phyloP scores from a whole-genome alignment of 352 stramenopile species.

The Globisporangium cederbergense region DNA sequence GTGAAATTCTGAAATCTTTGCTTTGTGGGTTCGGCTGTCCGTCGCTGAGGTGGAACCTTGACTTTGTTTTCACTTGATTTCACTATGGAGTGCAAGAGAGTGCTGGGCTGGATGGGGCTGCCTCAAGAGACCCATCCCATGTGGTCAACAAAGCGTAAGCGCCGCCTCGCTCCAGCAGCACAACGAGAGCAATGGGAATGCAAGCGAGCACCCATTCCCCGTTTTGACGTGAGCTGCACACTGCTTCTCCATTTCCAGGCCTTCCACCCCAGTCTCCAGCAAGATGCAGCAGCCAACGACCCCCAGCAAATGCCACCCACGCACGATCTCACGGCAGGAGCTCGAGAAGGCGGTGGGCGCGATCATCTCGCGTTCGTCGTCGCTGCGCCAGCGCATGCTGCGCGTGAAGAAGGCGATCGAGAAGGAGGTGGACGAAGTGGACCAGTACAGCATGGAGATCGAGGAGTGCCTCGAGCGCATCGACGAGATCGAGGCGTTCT shows the following conservation, averaged over 20 bases:
- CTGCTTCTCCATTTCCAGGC: background rate
- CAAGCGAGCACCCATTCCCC: constrained; percentile 8
- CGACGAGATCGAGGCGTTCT: constrained; percentile 20
- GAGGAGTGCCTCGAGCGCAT: constrained; percentile 22
- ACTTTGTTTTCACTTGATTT: background rate
- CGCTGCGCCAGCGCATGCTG: constrained; percentile 21
- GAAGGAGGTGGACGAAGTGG: constrained; percentile 21
- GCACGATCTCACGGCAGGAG: constrained; percentile 20
- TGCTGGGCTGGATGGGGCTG: background rate
- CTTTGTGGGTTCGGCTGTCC: too few species aligned
- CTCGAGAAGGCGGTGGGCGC: constrained; percentile 19
- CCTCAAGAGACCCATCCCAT: background rate
- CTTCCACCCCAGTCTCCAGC: background rate
- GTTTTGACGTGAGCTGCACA: constrained; percentile 1
- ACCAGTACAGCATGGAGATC: constrained; percentile 20
- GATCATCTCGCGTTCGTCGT: constrained; percentile 22
- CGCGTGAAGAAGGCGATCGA: constrained; percentile 22
- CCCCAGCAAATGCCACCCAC: constrained; percentile 6
- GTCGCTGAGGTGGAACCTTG: background rate
- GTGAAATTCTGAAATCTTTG: too few species aligned
- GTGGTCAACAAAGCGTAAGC: constrained; percentile 10
- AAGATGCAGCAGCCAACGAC: constrained; percentile 5
- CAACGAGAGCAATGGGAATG: background rate
- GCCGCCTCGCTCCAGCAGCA: background rate
- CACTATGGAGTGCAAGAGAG: background rate